Evolutionary conservation across 2,329 filamentous ascomycete genomes (phyloP).

Genomic region (Trichophyton simii): DNA sequence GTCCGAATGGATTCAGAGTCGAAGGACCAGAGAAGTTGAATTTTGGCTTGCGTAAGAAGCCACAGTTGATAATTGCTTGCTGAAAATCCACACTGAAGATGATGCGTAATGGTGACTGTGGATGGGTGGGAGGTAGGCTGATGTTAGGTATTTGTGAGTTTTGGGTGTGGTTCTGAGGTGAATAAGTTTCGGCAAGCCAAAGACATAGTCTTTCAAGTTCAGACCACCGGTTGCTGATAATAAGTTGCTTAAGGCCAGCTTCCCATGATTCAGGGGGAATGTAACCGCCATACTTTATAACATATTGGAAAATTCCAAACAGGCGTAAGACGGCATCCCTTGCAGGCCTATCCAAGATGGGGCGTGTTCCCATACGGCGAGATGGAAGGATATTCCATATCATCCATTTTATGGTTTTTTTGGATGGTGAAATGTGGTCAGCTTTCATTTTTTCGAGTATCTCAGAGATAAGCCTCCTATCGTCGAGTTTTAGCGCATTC

Average conservation of each 20-base stretch:
- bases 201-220: slow-evolving; percentile 41
- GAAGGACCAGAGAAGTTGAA: slow-evolving; percentile 12
- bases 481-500: slow-evolving; percentile 24
- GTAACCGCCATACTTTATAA: slow-evolving; percentile 34
- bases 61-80: slow-evolving; percentile 39
- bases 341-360: slow-evolving; percentile 16
- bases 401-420: slow-evolving; percentile 35
- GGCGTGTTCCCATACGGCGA: slow-evolving; percentile 20
- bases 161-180: background rate
- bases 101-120: slow-evolving; percentile 20
- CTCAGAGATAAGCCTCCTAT: slow-evolving; percentile 21
- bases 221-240: slow-evolving; percentile 42
- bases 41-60: slow-evolving; percentile 29
- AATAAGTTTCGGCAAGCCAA: slow-evolving; percentile 39
- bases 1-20: slow-evolving; percentile 14
- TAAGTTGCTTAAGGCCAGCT: slow-evolving; percentile 47
- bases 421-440: slow-evolving; percentile 31
- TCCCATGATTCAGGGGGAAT: slow-evolving; percentile 40
- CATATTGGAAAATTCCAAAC: slow-evolving; percentile 36
- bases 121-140: slow-evolving; percentile 6
- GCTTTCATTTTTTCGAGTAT: slow-evolving; percentile 40
- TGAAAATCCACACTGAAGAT: slow-evolving; percentile 36
- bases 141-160: background rate
- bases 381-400: slow-evolving; percentile 24
- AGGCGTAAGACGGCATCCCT: slow-evolving; percentile 33